Percentiles rank a stretch among this genome's conserved stretches.
Conservation (phyloP, 2,329 filamentous ascomycete species). For the Diplodia mutila region DNA sequence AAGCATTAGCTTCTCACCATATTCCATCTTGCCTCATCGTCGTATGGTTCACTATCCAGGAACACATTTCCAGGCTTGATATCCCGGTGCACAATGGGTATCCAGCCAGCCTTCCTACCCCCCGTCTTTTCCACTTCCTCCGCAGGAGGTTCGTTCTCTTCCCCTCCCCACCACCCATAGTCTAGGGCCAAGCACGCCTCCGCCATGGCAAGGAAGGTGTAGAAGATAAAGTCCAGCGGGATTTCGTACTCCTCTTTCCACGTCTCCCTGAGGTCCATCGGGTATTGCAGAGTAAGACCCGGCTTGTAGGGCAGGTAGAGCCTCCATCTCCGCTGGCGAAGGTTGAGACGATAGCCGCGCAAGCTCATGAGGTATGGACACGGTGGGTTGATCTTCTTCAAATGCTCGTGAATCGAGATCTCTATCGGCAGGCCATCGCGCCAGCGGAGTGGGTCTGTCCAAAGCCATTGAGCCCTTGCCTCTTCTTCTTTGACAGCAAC, state of each 20-base stretch:
- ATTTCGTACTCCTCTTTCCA: no score
- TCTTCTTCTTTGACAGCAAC: slow-evolving; percentile 3
- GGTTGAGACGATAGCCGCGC: slow-evolving; percentile 2
- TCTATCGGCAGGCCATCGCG: background rate
- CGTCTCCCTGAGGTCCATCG: background rate
- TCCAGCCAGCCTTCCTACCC: background rate
- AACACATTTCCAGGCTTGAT: background rate
- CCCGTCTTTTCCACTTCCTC: background rate
- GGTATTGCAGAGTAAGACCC: background rate
- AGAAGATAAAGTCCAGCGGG: background rate
- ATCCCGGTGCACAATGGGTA: slow-evolving; percentile 11
- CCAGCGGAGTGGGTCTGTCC: background rate
- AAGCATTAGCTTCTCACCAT: background rate
- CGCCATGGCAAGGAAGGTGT: background rate
- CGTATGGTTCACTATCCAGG: background rate
- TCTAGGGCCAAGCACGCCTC: slow-evolving; percentile 9
- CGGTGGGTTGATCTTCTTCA: background rate
- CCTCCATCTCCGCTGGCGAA: background rate
- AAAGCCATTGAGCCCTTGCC: background rate
- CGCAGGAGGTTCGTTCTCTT: background rate
- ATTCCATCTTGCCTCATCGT: background rate
- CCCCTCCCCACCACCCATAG: slow-evolving; percentile 9
- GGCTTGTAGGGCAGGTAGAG: background rate
- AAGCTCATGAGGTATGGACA: background rate
- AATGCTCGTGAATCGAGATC: background rate